phyloP scores from a whole-genome alignment of 129 eudicot species.

The Deinandra increscens region DNA sequence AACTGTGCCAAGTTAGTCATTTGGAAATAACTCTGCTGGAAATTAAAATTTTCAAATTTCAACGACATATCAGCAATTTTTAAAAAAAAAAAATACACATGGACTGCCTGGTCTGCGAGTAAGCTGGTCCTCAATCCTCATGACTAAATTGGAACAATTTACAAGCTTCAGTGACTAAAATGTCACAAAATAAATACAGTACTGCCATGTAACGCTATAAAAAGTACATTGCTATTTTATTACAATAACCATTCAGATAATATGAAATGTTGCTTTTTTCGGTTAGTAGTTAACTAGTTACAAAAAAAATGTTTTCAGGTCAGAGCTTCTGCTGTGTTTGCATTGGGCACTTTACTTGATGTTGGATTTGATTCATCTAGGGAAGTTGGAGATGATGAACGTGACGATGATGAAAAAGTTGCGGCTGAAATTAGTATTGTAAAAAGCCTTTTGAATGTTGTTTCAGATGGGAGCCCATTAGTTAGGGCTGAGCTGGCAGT shows the following conservation, averaged over 20 bases:
- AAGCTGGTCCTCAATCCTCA: not conserved
- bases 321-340: constrained; percentile 97
- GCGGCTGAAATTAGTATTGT: constrained; percentile 74
- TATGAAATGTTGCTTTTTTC: not conserved
- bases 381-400: constrained; percentile 79
- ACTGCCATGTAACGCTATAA: not conserved
- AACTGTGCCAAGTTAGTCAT: not conserved
- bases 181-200: not conserved
- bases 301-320: constrained; percentile 48
- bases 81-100: not conserved
- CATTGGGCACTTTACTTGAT: constrained; percentile 86
- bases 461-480: constrained; percentile 95
- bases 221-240: not conserved
- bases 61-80: not conserved
- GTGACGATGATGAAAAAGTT: constrained; percentile 91
- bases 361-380: constrained; percentile 81
- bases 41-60: not conserved
- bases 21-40: not conserved
- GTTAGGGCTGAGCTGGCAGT: constrained; percentile 96
- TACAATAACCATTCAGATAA: not conserved
- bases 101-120: not conserved
- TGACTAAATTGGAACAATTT: not conserved
- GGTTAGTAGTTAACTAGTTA: not conserved
- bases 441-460: constrained; percentile 73
- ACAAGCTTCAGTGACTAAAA: not conserved